Base-by-base conservation (phyloP, 306 rosid species). In the Psophocarpus tetragonolobus region DNA sequence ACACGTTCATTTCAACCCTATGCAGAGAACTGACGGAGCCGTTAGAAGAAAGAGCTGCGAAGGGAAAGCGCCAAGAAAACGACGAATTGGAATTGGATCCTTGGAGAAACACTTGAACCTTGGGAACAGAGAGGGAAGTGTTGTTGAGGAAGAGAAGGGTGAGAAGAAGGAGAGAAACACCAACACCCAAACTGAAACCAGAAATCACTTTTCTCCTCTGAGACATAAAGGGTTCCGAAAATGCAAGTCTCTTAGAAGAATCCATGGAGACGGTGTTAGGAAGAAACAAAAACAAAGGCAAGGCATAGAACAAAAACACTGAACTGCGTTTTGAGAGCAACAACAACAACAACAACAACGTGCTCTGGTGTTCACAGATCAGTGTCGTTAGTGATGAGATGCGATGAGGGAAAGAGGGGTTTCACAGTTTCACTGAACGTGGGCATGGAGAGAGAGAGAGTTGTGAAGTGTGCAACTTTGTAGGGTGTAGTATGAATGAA, bases 111-210 rank as follows among this genome's bases (percentile, higher is more conserved):
- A 63, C 35, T 48, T 69, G 85, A 6, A 56, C 72, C 23, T 75
- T 57, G 44, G 92, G 84, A 64, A 51, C 70, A 17, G 32, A 57
- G 24, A 84, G 54, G 3, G 90, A 89, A 23, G 44, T 64, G 47
- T 75, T 64, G 41, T 78, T 80, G 14, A 92, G 84, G 2, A 82
- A 85, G 24, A 88, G 68, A 11, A 89, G 32, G 18, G 82, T 75
- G 23, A 90, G 67, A 51, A 91, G 38, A 75, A 86, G 5, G 20
- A 96, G 64, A 62, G 94, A 90, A 78, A 81, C 81, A 36, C 80
- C 87, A 74, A 90, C 47, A 24, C 96, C 93, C 50, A 92, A 87
- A 80, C 88, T 84, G 74, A 92, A 88, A 44, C 97, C 91, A 51
- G 97, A 93, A 71, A 87, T 38, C 1, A 92, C 73, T 66, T 89